Evolutionary conservation across 805 yeast species (phyloP).

Genomic region (Pichia thaimueangensis): DNA sequence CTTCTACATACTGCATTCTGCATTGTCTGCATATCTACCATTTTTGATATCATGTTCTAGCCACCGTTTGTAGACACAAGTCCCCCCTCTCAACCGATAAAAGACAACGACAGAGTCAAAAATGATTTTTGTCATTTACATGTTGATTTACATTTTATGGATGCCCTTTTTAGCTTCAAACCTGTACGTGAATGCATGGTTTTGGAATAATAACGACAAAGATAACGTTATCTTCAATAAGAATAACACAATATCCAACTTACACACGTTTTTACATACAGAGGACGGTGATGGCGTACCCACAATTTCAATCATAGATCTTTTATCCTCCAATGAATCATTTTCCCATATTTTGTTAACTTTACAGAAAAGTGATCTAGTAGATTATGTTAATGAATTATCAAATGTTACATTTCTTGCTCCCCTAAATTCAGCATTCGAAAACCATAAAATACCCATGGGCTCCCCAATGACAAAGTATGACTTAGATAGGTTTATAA

Average conservation of each 20-base stretch:
- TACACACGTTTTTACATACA: not conserved
- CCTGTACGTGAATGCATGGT: too few relatives aligned
- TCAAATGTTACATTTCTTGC: conserved; percentile 69
- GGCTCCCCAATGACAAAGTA: conserved; percentile 10
- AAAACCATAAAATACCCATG: conserved; percentile 1
- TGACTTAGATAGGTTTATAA: conserved; percentile 28
- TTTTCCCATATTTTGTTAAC: conserved; percentile 57
- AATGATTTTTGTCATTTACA: too few relatives aligned
- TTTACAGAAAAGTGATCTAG: conserved; percentile 54
- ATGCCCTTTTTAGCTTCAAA: too few relatives aligned
- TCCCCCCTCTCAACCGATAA: too few relatives aligned
- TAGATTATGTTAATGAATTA: conserved; percentile 55
- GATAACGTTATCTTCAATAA: not conserved
- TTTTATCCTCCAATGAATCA: conserved; percentile 60
- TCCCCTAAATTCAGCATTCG: conserved; percentile 74
- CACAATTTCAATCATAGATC: conserved; percentile 51
- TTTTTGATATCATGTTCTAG: too few relatives aligned
- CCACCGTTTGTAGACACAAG: too few relatives aligned
- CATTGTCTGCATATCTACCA: too few relatives aligned
- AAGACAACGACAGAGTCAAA: too few relatives aligned
- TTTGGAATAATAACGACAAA: not conserved
- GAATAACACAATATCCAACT: not conserved
- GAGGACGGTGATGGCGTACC: conserved; percentile 20
- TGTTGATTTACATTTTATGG: too few relatives aligned
- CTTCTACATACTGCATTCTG: too few relatives aligned